Evolutionary conservation across 805 yeast genomes (phyloP), one percentile per base, ranked within the genome.

Genomic region (Ogataea siamensis): DNA sequence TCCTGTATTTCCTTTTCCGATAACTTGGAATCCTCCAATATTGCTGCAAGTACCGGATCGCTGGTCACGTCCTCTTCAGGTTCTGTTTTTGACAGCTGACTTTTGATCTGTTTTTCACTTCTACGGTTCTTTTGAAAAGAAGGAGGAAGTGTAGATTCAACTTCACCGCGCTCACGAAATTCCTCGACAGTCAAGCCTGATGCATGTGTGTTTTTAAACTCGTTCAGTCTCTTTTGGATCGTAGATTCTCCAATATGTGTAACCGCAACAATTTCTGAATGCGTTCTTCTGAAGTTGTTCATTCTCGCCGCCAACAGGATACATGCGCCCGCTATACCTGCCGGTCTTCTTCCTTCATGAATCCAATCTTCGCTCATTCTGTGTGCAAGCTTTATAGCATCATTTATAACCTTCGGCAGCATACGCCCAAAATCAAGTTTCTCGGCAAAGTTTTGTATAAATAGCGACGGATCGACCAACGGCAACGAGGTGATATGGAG

Each of bases 321-420:
- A 62, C 97, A 88, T 0, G 99, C 99, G 15, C 98, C 99, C 0
- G 99, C 99, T 37, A 93, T 78, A 53, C 99, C 99, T 0, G 99
- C 98, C 0, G 99, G 99, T 46, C 98, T 73, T 57, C 99, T 75
- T 17, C 99, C 99, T 63, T 87, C 95, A 58, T 82, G 86, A 50
- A 93, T 84, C 97, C 98, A 93, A 55, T 93, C 98, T 28, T 79
- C 76, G 10, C 89, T 73, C 99, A 93, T 93, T 49, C 96, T 71
- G 55, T 79, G 86, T 0, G 96, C 95, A 15, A 93, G 64, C 51
- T 80, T 77, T 5, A 81, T 80, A 0, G 99, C 98, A 60, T 93
- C 99, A 43, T 74, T 76, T 30, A 86, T 81, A 10, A 93, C 96
- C 50, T 81, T 81, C 25, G 80, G 70, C 43, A 74, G 77, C 45